Evolutionary conservation across 2,329 filamentous ascomycete species (phyloP), one percentile per base, ranked within the genome.

Genomic region (Bipolaris cookei): DNA sequence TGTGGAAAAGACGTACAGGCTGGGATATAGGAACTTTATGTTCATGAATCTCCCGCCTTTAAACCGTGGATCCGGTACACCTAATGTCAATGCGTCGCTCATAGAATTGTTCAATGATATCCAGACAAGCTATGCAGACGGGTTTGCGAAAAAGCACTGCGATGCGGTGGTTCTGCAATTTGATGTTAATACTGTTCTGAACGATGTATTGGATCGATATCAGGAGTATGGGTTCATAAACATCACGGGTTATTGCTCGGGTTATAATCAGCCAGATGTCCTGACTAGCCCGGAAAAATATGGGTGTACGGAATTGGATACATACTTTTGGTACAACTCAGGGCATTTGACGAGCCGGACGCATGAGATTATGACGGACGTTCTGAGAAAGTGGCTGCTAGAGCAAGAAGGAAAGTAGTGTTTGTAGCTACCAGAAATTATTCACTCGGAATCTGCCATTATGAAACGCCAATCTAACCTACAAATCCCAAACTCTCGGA

Each of bases 11-110:
- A 66, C 84, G 4, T 79, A 79, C 50, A 48, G 66, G 0, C 71
- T 78, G 0, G 81, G 82, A 0, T 83, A 81, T 61, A 66, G 68
- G 3, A 75, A 79, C 21, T 82, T 79, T 55, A 67, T 85, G 6
- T 80, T 85, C 59, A 70, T 85, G 68, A 82, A 83, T 41, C 71
- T 84, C 1, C 82, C 83, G 1, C 82, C 83, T 0, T 67, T 84
- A 1, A 78, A 84, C 59, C 77, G 80, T 10, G 80, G 77, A 4
- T 74, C 65, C 8, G 54, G 54, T 16, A 70, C 68, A 2, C 78
- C 79, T 1, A 70, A 69, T 3, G 81, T 82, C 4, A 84, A 81
- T 59, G 74, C 71, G 6, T 80, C 77, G 0, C 79, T 82, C 73
- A 72, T 85, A 1, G 65, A 62, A 0, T 76, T 74, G 67, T 85